These are phyloP conservation scores for Diplogelasinospora grovesii DNA, from an alignment of 495 filamentous ascomycete species.

Conservation along the genomic window DNA sequence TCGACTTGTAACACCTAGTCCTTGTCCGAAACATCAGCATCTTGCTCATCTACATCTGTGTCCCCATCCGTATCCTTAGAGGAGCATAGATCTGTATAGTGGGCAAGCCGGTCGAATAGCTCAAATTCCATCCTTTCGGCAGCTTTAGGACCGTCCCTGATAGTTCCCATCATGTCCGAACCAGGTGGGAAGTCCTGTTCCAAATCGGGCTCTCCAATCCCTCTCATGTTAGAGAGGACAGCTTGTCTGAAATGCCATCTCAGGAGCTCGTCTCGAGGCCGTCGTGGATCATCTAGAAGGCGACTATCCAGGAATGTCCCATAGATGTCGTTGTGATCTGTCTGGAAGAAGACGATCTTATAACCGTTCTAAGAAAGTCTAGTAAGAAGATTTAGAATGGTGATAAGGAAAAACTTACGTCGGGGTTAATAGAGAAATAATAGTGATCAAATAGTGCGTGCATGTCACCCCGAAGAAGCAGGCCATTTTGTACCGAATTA, in stretches of 20 bases:
- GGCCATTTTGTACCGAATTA: conserved; percentile 7
- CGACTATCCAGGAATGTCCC: conserved; percentile 28
- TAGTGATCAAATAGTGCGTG: conserved; percentile 4
- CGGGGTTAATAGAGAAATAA: conserved; percentile 26
- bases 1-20: conserved; percentile 3
- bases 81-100: conserved; percentile 2
- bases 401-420: conserved; percentile 23
- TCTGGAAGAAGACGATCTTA: conserved; percentile 29
- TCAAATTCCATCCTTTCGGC: too few relatives aligned
- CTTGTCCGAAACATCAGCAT: conserved; percentile 4
- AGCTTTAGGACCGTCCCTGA: too few relatives aligned
- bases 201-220: too few relatives aligned
- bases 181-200: too few relatives aligned
- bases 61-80: not conserved
- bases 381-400: too few relatives aligned
- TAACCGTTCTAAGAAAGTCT: conserved; percentile 31
- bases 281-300: conserved; percentile 27
- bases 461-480: conserved; percentile 5
- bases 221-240: too few relatives aligned
- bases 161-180: too few relatives aligned
- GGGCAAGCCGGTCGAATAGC: conserved; percentile 26
- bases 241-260: conserved; percentile 39
- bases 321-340: conserved; percentile 19
- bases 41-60: conserved; percentile 1
- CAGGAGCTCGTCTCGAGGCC: conserved; percentile 29